Evolutionary conservation across 495 filamentous ascomycete genomes (phyloP).

Genomic region (Daldinia caldariorum): DNA sequence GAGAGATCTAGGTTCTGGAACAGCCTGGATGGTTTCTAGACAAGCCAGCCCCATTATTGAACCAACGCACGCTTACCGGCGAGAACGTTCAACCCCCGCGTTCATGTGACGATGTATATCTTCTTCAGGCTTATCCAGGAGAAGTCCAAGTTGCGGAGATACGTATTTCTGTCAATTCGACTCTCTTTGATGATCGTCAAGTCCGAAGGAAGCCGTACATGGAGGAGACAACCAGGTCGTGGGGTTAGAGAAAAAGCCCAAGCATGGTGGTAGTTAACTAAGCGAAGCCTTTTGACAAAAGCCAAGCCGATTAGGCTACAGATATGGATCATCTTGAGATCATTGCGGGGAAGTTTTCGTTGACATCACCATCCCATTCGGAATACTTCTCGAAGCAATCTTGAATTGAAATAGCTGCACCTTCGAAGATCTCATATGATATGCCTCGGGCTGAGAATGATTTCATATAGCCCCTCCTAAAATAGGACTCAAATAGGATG

Average conservation of each 20-base stretch:
- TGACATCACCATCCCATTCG: background rate
- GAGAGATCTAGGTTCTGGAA: constrained; percentile 25
- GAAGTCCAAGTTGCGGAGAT: background rate
- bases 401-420: background rate
- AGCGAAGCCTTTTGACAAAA: background rate
- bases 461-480: constrained; percentile 5
- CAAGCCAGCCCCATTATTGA: constrained; percentile 9
- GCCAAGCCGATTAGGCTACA: constrained; percentile 4
- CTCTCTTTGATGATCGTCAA: constrained; percentile 16
- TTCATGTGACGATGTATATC: background rate
- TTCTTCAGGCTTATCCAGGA: constrained; percentile 6
- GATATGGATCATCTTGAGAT: constrained; percentile 9
- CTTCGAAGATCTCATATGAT: constrained; percentile 6
- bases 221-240: background rate
- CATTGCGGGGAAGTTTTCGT: background rate
- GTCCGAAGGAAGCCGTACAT: constrained; percentile 27
- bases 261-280: too few species aligned
- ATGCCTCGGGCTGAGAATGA: background rate
- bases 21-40: constrained; percentile 27
- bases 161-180: background rate
- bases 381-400: constrained; percentile 1
- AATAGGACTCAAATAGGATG: constrained; percentile 10
- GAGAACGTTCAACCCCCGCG: constrained; percentile 4
- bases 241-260: constrained; percentile 1
- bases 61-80: background rate